Evolutionary conservation across 495 filamentous ascomycete species (phyloP).

Genomic region (Talaromyces ruber): DNA sequence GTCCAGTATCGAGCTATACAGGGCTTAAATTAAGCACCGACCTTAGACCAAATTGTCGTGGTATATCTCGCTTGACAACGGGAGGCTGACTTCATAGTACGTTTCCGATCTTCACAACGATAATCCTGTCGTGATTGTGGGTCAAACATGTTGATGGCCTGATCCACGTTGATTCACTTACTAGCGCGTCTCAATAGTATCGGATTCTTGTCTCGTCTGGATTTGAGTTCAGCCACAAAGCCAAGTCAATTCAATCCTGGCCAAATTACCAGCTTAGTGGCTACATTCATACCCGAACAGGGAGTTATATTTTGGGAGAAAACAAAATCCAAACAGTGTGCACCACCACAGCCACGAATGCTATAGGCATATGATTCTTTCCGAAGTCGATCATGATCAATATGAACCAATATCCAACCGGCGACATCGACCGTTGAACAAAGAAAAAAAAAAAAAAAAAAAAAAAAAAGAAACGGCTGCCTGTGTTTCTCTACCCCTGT

Average conservation of each 20-base stretch:
- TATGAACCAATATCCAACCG: background rate
- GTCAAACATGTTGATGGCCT: background rate
- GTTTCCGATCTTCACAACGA: background rate
- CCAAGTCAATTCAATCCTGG: background rate
- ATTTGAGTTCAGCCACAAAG: conserved; percentile 1
- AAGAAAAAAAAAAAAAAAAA: too few species aligned
- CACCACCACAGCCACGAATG: background rate
- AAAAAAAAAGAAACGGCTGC: too few species aligned
- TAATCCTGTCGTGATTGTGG: background rate
- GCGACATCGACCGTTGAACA: background rate
- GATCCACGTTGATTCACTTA: background rate
- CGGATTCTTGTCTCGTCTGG: background rate
- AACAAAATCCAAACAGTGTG: background rate
- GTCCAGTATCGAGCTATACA: background rate
- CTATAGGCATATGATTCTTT: background rate
- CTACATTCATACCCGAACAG: background rate
- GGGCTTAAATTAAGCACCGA: background rate
- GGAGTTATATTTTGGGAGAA: background rate
- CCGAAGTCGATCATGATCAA: background rate
- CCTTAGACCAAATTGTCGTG: background rate
- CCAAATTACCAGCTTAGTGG: background rate
- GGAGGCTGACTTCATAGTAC: background rate
- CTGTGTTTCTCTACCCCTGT: background rate
- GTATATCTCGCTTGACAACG: background rate
- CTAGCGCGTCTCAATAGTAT: background rate